Conservation (phyloP, 441 rosid genomes). For the Omphalea diandra region DNA sequence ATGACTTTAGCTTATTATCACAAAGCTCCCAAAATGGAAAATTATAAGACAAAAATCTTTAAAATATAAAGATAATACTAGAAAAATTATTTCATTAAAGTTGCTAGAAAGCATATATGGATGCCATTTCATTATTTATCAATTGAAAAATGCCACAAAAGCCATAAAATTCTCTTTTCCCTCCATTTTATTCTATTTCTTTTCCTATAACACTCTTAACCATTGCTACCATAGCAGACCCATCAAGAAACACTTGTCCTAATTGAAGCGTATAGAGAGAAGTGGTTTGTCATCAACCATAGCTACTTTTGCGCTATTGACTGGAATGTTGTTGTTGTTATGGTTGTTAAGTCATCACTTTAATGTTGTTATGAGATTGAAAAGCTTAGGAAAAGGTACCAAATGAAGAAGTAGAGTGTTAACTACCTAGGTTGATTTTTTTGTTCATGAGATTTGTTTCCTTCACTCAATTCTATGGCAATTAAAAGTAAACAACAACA, state of each 20-base stretch:
- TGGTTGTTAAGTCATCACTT: conserved; percentile 69
- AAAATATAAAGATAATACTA: too few species aligned
- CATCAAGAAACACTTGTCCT: conserved; percentile 71
- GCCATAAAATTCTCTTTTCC: too few species aligned
- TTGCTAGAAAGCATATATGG: too few species aligned
- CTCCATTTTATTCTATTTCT: too few species aligned
- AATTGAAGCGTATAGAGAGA: conserved; percentile 75
- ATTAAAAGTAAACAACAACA: conserved; percentile 42
- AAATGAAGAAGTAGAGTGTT: conserved; percentile 74
- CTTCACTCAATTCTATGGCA: conserved; percentile 80
- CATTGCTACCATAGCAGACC: too few species aligned
- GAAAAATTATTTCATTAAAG: too few species aligned
- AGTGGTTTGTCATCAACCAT: conserved; percentile 75
- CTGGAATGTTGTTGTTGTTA: conserved; percentile 81
- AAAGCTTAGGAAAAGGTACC: conserved; percentile 80
- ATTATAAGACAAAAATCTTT: too few species aligned
- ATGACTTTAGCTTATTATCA: too few species aligned
- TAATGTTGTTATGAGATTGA: conserved; percentile 96
- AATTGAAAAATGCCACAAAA: too few species aligned
- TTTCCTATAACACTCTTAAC: too few species aligned
- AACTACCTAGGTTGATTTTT: conserved; percentile 61
- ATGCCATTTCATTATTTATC: too few species aligned
- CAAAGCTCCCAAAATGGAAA: too few species aligned
- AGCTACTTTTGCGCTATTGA: conserved; percentile 73
- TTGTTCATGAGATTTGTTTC: conserved; percentile 82